phyloP scores from a whole-genome alignment of 2,329 filamentous ascomycete species.

The Rasamsonia emersonii region DNA sequence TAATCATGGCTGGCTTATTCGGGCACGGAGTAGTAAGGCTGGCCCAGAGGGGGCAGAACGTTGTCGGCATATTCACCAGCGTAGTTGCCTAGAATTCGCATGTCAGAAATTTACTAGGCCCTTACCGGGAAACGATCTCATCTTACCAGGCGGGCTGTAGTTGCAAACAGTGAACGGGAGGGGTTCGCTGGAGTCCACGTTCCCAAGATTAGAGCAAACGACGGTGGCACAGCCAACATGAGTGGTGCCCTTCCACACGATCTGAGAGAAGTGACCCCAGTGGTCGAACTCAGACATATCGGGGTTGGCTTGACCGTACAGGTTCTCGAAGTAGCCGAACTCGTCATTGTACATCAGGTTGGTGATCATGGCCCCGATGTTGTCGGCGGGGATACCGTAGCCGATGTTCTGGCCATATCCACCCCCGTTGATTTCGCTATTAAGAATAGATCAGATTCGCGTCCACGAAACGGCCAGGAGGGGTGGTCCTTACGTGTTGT shows the following conservation, averaged over 20 bases:
- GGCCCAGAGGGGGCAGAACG: constrained; percentile 36
- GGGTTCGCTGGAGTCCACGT: constrained; percentile 32
- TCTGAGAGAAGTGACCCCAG: constrained; percentile 70
- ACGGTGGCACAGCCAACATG: constrained; percentile 54
- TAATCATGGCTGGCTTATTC: too few species aligned
- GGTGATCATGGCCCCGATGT: constrained; percentile 61
- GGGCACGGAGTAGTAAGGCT: too few species aligned
- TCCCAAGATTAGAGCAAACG: constrained; percentile 36
- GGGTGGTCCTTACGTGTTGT: constrained; percentile 59
- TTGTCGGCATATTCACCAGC: constrained; percentile 46
- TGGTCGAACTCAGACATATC: constrained; percentile 53
- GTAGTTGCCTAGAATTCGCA: constrained; percentile 42
- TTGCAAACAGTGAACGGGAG: constrained; percentile 83
- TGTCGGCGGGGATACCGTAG: constrained; percentile 48
- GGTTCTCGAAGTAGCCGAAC: constrained; percentile 46
- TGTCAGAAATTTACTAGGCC: constrained; percentile 16
- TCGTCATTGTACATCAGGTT: constrained; percentile 88
- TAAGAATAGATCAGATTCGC: constrained; percentile 12
- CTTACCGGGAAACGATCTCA: constrained; percentile 10
- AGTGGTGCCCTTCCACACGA: constrained; percentile 59
- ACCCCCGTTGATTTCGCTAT: constrained; percentile 46
- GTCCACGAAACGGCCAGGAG: constrained; percentile 5
- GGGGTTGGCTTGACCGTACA: constrained; percentile 54
- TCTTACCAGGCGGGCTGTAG: constrained; percentile 67
- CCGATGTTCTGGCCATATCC: constrained; percentile 91